phyloP scores from a whole-genome alignment of 2,329 filamentous ascomycete species.

The Pseudopithomyces maydicus region DNA sequence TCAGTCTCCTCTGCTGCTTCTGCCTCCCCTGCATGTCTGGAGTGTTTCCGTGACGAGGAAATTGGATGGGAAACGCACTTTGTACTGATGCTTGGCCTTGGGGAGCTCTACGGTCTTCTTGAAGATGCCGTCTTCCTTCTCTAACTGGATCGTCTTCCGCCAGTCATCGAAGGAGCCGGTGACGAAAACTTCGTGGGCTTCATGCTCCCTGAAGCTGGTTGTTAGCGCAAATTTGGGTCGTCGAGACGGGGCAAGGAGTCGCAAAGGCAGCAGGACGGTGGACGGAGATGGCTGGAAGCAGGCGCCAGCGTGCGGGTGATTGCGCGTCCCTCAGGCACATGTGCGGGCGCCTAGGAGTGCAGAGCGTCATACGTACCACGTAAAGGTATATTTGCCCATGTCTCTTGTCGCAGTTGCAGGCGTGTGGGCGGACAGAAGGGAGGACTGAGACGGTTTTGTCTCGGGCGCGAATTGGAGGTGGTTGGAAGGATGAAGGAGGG shows the following conservation, averaged over 20 bases:
- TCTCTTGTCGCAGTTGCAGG: slow-evolving; percentile 20
- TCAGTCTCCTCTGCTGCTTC: too few relatives aligned
- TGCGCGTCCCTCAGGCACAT: slow-evolving; percentile 9
- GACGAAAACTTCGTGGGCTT: slow-evolving; percentile 86
- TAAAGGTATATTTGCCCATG: slow-evolving; percentile 73
- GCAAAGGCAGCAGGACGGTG: too few relatives aligned
- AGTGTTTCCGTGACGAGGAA: too few relatives aligned
- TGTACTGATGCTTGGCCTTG: slow-evolving; percentile 82
- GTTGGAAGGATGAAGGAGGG: slow-evolving; percentile 32
- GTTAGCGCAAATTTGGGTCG: background rate
- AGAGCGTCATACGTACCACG: slow-evolving; percentile 61
- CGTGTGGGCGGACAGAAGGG: slow-evolving; percentile 22
- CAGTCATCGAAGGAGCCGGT: slow-evolving; percentile 96
- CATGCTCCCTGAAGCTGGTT: slow-evolving; percentile 72
- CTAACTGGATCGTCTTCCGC: slow-evolving; percentile 82
- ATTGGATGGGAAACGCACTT: slow-evolving; percentile 64
- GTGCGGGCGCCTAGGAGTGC: background rate
- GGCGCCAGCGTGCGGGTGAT: slow-evolving; percentile 20
- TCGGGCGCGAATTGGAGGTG: slow-evolving; percentile 21
- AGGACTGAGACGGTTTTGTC: slow-evolving; percentile 34
- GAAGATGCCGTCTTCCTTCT: slow-evolving; percentile 73
- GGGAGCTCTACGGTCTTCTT: slow-evolving; percentile 80
- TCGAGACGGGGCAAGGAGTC: background rate
- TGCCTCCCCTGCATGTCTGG: too few relatives aligned
- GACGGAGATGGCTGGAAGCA: too few relatives aligned